phyloP scores from a whole-genome alignment of 2,329 filamentous ascomycete species.

The Eurotiales sp. region DNA sequence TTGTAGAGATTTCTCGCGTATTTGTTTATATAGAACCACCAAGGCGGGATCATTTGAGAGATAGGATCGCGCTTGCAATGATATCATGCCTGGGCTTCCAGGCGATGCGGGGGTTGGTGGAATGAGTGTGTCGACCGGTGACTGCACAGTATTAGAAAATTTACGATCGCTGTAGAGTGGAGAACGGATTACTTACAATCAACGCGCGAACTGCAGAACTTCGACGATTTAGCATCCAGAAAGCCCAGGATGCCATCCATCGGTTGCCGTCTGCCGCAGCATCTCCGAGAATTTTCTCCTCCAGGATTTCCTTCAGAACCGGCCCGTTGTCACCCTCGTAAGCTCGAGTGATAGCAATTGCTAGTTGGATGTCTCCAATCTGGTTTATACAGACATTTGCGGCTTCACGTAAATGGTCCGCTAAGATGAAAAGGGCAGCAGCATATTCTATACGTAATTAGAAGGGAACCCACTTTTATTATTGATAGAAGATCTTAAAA shows the following conservation, averaged over 20 bases:
- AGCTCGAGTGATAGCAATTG: constrained; percentile 79
- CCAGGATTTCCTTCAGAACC: constrained; percentile 68
- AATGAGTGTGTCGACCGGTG: constrained; percentile 71
- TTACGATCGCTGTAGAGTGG: too few relatives aligned
- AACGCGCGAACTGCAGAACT: constrained; percentile 82
- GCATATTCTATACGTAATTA: constrained; percentile 66
- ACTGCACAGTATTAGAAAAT: constrained; percentile 50
- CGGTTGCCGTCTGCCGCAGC: constrained; percentile 80
- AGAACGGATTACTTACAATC: constrained; percentile 70
- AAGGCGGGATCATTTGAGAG: constrained; percentile 87
- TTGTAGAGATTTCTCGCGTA: constrained; percentile 76
- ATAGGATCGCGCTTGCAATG: constrained; percentile 70
- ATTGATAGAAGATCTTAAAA: constrained; percentile 7
- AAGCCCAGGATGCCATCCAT: constrained; percentile 94
- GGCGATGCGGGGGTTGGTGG: constrained; percentile 48
- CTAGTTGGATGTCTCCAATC: constrained; percentile 82
- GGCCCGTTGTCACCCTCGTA: constrained; percentile 82
- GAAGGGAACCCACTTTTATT: background rate
- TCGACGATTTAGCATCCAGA: constrained; percentile 79
- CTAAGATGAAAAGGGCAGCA: constrained; percentile 90
- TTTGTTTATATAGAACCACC: constrained; percentile 79
- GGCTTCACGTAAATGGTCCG: constrained; percentile 78
- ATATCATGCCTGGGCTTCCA: constrained; percentile 55
- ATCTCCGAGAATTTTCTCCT: constrained; percentile 72
- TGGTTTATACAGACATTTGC: constrained; percentile 83